Evolutionary conservation across 805 yeast species (phyloP).

Genomic region (Naumovozyma castellii): DNA sequence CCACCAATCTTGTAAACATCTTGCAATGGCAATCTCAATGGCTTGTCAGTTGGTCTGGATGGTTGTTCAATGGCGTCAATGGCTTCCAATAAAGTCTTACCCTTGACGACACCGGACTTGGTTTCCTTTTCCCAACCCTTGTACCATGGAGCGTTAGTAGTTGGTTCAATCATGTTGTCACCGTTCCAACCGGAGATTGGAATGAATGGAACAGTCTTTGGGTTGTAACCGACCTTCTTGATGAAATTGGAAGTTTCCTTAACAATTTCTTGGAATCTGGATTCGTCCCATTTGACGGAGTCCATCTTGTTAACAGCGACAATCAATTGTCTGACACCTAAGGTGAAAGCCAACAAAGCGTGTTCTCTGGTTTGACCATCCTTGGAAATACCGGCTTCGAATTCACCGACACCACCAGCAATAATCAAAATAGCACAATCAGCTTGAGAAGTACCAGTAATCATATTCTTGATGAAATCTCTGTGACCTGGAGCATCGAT

Average conservation of each 20-base stretch:
- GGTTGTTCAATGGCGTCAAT: slow-evolving; percentile 78
- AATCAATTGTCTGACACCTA: slow-evolving; percentile 79
- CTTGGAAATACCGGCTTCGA: slow-evolving; percentile 91
- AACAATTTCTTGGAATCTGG: slow-evolving; percentile 67
- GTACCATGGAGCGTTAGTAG: slow-evolving; percentile 80
- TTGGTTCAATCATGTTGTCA: slow-evolving; percentile 84
- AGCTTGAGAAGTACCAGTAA: slow-evolving; percentile 91
- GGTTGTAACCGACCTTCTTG: slow-evolving; percentile 80
- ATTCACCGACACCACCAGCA: slow-evolving; percentile 90
- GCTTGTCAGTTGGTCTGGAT: slow-evolving; percentile 72
- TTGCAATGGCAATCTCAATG: slow-evolving; percentile 82
- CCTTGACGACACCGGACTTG: slow-evolving; percentile 60
- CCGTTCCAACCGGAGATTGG: slow-evolving; percentile 92
- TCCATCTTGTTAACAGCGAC: slow-evolving; percentile 95
- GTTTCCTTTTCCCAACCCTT: slow-evolving; percentile 78
- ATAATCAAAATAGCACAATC: slow-evolving; percentile 85
- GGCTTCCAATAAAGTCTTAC: slow-evolving; percentile 79
- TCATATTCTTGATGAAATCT: slow-evolving; percentile 94
- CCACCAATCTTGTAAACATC: slow-evolving; percentile 92
- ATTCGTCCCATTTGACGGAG: slow-evolving; percentile 79
- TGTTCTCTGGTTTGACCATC: slow-evolving; percentile 95
- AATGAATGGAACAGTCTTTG: slow-evolving; percentile 75
- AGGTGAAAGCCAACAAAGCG: slow-evolving; percentile 82
- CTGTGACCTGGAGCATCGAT: slow-evolving; percentile 95
- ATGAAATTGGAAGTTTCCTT: slow-evolving; percentile 73